Conservation (phyloP, 2,329 filamentous ascomycete genomes). For the Phyllosticta citrichinensis region DNA sequence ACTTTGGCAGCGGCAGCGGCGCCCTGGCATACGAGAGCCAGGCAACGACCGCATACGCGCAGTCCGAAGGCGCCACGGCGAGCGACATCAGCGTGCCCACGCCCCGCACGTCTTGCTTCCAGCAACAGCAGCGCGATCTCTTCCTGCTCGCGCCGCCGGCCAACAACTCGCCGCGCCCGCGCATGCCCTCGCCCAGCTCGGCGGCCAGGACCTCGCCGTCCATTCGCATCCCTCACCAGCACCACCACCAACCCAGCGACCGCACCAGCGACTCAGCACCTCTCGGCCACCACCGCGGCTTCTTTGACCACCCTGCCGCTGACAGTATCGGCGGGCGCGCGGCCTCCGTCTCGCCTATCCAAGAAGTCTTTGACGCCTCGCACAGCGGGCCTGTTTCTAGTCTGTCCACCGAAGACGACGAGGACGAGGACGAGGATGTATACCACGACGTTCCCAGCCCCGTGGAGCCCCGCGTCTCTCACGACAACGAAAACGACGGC, state of each 20-base stretch:
- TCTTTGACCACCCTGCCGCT: background rate
- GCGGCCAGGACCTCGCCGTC: background rate
- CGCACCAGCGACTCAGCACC: background rate
- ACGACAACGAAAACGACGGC: background rate
- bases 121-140: background rate
- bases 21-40: background rate
- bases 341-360: constrained; percentile 2
- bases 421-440: background rate
- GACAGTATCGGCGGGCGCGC: background rate
- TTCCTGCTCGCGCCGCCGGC: background rate
- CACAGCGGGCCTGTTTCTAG: background rate
- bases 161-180: background rate
- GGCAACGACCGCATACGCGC: background rate
- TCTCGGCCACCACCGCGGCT: background rate
- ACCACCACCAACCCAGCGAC: background rate
- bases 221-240: background rate
- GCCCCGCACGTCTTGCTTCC: background rate
- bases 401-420: background rate
- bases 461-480: background rate
- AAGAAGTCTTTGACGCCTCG: background rate
- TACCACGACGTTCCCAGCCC: background rate
- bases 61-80: background rate
- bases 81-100: constrained; percentile 2
- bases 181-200: background rate
- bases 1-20: background rate